A percentile compares a stretch with the other conserved stretches of the same genome.
Evolutionary conservation across 257 asterid genomes (phyloP).

Genomic region (Przewalskia tangutica): DNA sequence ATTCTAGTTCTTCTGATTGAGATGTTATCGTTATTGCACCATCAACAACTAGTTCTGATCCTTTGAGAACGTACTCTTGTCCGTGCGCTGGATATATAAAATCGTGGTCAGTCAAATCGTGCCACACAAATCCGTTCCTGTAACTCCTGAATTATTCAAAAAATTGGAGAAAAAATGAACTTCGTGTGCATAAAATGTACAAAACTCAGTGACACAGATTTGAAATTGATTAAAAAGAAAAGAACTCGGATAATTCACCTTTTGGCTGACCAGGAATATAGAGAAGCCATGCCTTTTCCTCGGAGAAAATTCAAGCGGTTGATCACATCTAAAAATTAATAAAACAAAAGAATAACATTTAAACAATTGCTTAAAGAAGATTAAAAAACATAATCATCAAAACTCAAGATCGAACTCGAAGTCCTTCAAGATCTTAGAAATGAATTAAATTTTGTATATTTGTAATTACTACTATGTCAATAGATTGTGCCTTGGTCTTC

Average conservation of each 20-base stretch:
- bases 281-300: slow-evolving; percentile 68
- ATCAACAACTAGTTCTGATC: slow-evolving; percentile 47
- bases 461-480: too few species aligned
- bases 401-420: background rate
- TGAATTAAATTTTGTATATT: background rate
- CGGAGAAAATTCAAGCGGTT: slow-evolving; percentile 65
- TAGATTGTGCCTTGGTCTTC: too few species aligned
- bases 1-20: slow-evolving; percentile 1
- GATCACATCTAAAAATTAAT: slow-evolving; percentile 43
- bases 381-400: background rate
- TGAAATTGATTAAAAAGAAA: background rate
- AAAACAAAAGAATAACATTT: background rate
- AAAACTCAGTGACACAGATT: background rate
- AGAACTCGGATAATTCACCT: slow-evolving; percentile 18
- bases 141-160: slow-evolving; percentile 44
- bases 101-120: slow-evolving; percentile 77
- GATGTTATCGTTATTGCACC: slow-evolving; percentile 23
- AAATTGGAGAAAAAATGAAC: background rate
- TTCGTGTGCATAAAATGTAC: background rate
- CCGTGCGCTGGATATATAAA: slow-evolving; percentile 74
- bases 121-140: slow-evolving; percentile 84
- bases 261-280: slow-evolving; percentile 87
- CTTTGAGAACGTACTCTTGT: slow-evolving; percentile 80
- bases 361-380: background rate
- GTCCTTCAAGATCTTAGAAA: background rate